Evolutionary conservation across 192 early-diverging fungal species (phyloP), one percentile per base, ranked within the genome.

Genomic region (Coemansia biformis): DNA sequence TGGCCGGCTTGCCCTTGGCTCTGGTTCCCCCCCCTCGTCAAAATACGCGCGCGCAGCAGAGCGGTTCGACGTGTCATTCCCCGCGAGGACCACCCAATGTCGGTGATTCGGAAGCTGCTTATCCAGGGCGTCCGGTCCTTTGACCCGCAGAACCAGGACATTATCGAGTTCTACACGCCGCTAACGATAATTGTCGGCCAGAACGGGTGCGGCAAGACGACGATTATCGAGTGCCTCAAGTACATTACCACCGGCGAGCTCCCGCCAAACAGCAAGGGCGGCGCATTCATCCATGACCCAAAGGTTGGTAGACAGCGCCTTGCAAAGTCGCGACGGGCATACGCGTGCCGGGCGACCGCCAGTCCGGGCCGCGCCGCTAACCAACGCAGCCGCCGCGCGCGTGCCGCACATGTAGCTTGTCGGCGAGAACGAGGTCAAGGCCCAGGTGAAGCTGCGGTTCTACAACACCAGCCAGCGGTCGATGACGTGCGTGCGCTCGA

Each of bases 121-220:
- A 84, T 92, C 24, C 75, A 83, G 38, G 96, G 96, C 13, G 83
- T 98, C 48, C 92, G 96, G 38, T 96, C 91, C 4, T 97, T 96
- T 65, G 82, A 84, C 62, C 83, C 90, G 0, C 76, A 90, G 18
- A 75, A 78, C 39, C 63, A 78, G 14, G 71, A 79, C 19, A 80
- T 83, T 28, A 87, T 99, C 5, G 80, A 87, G 26, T 94, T 99
- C 55, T 86, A 83, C 43, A 83, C 86, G 7, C 93, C 93, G 1
- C 77, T 98, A 34, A 99, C 96, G 4, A 73, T 99, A 22, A 96
- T 99, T 49, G 86, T 93, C 21, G 96, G 96, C 0, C 83, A 88
- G 59, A 98, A 98, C 61, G 94, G 94, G 7, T 86, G 88, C 12
- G 96, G 96, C 17, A 99, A 98, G 65, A 99, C 96, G 22, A 99